Evolutionary conservation across 2,329 filamentous ascomycete species (phyloP), one percentile per base, ranked within the genome.

Genomic region (Dryadomyces quercivorus): DNA sequence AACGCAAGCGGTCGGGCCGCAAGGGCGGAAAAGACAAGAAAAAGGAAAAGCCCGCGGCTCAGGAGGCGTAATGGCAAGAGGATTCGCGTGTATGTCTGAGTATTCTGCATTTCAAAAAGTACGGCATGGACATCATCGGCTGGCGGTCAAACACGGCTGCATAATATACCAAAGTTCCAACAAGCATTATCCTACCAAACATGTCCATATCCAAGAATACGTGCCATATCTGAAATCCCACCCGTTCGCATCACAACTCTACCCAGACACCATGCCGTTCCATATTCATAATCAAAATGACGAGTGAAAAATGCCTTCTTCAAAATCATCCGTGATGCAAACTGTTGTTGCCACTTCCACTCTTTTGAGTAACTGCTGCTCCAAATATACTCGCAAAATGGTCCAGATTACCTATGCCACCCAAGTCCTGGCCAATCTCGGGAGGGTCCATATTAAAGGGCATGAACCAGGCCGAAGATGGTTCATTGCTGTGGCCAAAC

Each of bases 361-460:
- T 50, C 9, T 26, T 34, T 5, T 49, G 68, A 50, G 74, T 68
- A 44, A 64, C 66, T 21, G 64, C 65, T 20, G 59, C 66, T 3
- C 69, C 69, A 62, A 80, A 78, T 62, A 80, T 72, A 31, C 64
- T 68, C 26, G 69, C 69, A 59, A 79, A 80, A 10, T 68, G 67
- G 57, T 80, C 78, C 26, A 75, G 66, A 40, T 69, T 69, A 22
- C 65, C 65, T 58, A 76, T 63, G 8, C 66, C 63, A 2, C 66
- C 68, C 52, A 74, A 59, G 42, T 78, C 76, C 53, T 76, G 75
- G 7, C 71, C 70, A 45, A 80, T 68, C 55, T 82, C 79, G 0
- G 86, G 82, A 20, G 89, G 87, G 56, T 93, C 87, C 69, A 95
- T 82, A 65, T 95, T 94, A 69, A 95, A 95, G 1, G 91, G 89